Evolutionary conservation across 2,329 filamentous ascomycete species (phyloP).

Genomic region (Gaeumannomyces sp.): DNA sequence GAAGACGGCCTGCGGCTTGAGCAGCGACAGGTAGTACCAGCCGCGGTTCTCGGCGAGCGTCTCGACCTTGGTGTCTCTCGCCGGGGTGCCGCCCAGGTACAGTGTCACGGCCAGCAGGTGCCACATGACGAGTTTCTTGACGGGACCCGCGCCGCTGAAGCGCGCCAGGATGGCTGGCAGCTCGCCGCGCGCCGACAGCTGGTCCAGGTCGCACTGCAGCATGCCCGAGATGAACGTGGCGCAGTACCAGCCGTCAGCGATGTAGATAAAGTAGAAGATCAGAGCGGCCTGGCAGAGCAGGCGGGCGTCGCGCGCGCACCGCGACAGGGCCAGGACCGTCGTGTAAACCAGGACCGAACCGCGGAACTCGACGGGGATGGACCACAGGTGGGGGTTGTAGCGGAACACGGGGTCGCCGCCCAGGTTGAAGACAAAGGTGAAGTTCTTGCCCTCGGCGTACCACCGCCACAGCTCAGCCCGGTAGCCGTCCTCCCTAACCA

Average conservation of each 20-base stretch:
- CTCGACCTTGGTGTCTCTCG: constrained; percentile 39
- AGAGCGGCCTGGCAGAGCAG: constrained; percentile 47
- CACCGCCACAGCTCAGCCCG: constrained; percentile 43
- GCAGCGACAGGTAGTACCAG: constrained; percentile 53
- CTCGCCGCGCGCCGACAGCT: constrained; percentile 38
- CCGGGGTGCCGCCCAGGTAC: constrained; percentile 56
- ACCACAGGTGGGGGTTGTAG: constrained; percentile 57
- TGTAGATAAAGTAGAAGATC: constrained; percentile 60
- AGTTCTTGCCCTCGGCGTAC: constrained; percentile 58
- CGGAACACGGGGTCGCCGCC: constrained; percentile 50
- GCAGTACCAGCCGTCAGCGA: constrained; percentile 58
- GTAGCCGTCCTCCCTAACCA: constrained; percentile 26
- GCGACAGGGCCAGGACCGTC: constrained; percentile 48
- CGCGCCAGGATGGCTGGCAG: constrained; percentile 43
- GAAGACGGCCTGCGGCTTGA: constrained; percentile 60
- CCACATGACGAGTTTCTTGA: constrained; percentile 46
- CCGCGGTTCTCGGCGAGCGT: constrained; percentile 48
- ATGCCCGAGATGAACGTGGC: constrained; percentile 56
- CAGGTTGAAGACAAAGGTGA: constrained; percentile 58
- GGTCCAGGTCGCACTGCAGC: constrained; percentile 55
- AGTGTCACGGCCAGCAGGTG: constrained; percentile 45
- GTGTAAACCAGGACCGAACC: constrained; percentile 61
- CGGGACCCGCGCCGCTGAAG: constrained; percentile 30
- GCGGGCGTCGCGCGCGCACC: constrained; percentile 47
- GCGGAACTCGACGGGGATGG: constrained; percentile 56